Percentiles rank a stretch among this genome's conserved stretches.
Evolutionary conservation across 1,284 basidiomycete species (phyloP).

Genomic region (Naganishia albida): DNA sequence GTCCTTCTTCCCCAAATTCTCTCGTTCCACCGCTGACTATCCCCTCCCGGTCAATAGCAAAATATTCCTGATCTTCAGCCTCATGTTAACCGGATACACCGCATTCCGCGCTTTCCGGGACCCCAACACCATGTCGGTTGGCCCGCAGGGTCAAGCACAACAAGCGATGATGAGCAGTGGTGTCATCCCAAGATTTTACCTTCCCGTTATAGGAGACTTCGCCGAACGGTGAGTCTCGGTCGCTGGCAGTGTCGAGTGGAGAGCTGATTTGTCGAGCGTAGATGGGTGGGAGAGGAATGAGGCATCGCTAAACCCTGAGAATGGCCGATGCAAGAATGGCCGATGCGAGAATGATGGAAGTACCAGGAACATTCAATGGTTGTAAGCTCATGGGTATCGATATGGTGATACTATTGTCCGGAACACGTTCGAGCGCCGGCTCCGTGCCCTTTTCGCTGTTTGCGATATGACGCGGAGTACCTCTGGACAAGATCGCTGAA

Average conservation of each 20-base stretch:
- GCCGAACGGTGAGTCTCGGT: slow-evolving; percentile 58
- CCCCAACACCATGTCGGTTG: slow-evolving; percentile 54
- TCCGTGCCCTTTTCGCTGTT: too few species aligned
- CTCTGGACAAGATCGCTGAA: too few species aligned
- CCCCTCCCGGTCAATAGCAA: slow-evolving; percentile 35
- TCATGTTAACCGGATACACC: slow-evolving; percentile 41
- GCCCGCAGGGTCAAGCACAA: neutral
- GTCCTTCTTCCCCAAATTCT: neutral
- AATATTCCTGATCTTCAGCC: slow-evolving; percentile 31
- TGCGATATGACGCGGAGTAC: too few species aligned
- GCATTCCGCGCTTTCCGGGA: slow-evolving; percentile 65
- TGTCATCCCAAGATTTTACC: slow-evolving; percentile 63
- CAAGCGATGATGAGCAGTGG: slow-evolving; percentile 34
- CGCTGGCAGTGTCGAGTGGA: neutral
- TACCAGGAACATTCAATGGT: neutral
- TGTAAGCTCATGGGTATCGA: too few species aligned
- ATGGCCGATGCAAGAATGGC: neutral
- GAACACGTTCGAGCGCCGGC: neutral
- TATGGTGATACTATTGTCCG: neutral
- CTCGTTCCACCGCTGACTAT: slow-evolving; percentile 25
- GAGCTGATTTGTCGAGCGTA: neutral
- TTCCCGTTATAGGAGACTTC: slow-evolving; percentile 68
- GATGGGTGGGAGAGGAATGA: slow-evolving; percentile 35
- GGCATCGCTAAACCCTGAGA: neutral
- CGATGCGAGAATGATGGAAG: neutral